Evolutionary conservation across 257 asterid genomes (phyloP).

Genomic region (Penstemon davidsonii): DNA sequence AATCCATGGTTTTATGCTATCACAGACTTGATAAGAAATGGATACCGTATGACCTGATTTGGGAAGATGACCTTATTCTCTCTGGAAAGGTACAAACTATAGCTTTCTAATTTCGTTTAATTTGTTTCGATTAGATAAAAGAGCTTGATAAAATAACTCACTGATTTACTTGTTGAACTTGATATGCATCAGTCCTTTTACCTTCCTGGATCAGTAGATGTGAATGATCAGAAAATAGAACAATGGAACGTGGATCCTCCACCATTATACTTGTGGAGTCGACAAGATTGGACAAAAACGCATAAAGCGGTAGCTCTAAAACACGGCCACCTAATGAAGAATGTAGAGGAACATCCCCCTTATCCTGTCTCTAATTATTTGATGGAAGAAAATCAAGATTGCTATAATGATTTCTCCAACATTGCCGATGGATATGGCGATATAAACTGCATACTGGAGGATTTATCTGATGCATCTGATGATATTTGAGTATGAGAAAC

Average conservation of each 20-base stretch:
- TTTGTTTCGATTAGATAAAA: neutral
- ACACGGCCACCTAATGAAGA: conserved; percentile 40
- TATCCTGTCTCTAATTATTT: conserved; percentile 37
- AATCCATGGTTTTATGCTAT: conserved; percentile 10
- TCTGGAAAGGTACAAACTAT: conserved; percentile 53
- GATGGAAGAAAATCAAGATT: conserved; percentile 51
- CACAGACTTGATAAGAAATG: conserved; percentile 56
- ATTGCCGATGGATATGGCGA: conserved; percentile 38
- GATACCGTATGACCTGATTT: conserved; percentile 55
- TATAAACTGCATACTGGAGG: conserved; percentile 43
- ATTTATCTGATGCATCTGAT: conserved; percentile 37
- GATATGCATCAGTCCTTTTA: conserved; percentile 56
- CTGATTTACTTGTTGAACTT: conserved; percentile 15
- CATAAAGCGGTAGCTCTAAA: conserved; percentile 51
- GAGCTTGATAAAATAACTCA: neutral
- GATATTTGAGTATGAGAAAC: conserved; percentile 13
- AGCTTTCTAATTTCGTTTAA: neutral
- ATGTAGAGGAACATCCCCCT: conserved; percentile 18
- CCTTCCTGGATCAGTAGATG: conserved; percentile 68
- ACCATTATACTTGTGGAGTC: conserved; percentile 73
- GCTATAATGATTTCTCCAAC: conserved; percentile 49
- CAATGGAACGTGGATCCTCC: conserved; percentile 63
- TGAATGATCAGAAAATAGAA: conserved; percentile 51
- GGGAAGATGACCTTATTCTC: conserved; percentile 55
- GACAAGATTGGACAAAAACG: conserved; percentile 54